phyloP scores from a whole-genome alignment of 2,329 filamentous ascomycete genomes.

The Pyrenochaeta sp. region DNA sequence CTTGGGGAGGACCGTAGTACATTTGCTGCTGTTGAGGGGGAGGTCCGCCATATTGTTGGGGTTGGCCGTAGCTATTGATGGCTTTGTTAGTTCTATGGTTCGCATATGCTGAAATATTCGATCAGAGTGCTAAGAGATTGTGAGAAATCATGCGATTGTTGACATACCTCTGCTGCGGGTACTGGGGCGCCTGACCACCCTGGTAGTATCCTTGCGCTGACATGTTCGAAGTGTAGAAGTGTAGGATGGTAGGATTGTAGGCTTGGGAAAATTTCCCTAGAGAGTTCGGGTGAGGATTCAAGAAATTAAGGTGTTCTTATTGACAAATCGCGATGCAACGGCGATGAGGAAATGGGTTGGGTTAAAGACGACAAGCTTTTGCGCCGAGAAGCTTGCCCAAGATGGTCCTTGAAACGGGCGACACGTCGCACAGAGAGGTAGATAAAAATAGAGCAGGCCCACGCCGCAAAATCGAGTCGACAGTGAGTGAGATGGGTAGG shows the following conservation, averaged over 20 bases:
- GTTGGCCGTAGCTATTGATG: constrained; percentile 32
- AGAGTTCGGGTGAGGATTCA: too few relatives aligned
- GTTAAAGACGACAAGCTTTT: constrained; percentile 7
- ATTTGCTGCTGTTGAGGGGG: constrained; percentile 35
- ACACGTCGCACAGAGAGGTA: too few relatives aligned
- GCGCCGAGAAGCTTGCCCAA: constrained; percentile 7
- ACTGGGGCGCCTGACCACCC: constrained; percentile 41
- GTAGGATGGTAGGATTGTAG: not conserved
- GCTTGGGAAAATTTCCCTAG: too few relatives aligned
- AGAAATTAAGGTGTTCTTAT: too few relatives aligned
- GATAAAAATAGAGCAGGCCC: too few relatives aligned
- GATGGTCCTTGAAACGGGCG: not conserved
- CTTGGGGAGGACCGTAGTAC: constrained; percentile 37
- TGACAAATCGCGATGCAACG: not conserved
- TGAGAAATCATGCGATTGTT: not conserved
- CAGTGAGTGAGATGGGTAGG: not conserved
- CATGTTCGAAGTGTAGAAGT: constrained; percentile 28
- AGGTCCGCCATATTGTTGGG: constrained; percentile 35
- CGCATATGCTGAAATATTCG: too few relatives aligned
- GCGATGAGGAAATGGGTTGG: not conserved
- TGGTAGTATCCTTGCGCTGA: constrained; percentile 51
- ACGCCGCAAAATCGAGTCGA: too few relatives aligned
- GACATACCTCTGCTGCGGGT: constrained; percentile 46
- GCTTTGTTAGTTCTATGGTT: not conserved
- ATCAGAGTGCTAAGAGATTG: not conserved